phyloP scores from a whole-genome alignment of 2,329 filamentous ascomycete genomes.

The Aschersonia sp. region DNA sequence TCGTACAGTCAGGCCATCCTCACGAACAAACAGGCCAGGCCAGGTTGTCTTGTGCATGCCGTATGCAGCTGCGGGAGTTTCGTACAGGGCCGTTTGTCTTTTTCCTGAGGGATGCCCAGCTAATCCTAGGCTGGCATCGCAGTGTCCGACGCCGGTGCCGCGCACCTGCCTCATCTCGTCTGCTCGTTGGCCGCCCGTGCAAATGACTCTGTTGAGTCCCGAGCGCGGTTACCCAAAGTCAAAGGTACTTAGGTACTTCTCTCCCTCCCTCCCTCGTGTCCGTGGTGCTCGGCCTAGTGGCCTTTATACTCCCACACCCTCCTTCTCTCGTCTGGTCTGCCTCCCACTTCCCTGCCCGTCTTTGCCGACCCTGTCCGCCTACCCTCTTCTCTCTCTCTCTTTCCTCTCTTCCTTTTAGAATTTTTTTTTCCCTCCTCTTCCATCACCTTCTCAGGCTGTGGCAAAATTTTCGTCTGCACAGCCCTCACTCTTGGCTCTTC shows the following conservation, averaged over 20 bases:
- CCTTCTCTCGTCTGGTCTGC: conserved; percentile 3
- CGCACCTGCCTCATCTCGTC: background rate
- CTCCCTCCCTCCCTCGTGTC: conserved; percentile 4
- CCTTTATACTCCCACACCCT: conserved; percentile 8
- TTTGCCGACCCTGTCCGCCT: conserved; percentile 5
- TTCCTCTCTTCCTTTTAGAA: conserved; percentile 11
- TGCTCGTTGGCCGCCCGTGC: background rate
- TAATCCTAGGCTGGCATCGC: no score
- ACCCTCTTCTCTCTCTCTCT: conserved; percentile 6
- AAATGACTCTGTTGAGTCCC: background rate
- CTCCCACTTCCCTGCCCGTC: conserved; percentile 4
- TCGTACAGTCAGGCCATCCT: background rate
- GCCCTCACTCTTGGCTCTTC: background rate
- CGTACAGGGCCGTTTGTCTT: no score
- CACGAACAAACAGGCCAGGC: background rate
- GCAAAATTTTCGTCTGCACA: background rate
- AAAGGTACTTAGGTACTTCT: conserved; percentile 1
- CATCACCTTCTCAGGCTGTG: conserved; percentile 2
- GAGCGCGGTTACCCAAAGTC: conserved; percentile 2
- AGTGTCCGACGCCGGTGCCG: background rate
- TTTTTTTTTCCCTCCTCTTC: conserved; percentile 10
- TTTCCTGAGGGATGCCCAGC: no score
- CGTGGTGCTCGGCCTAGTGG: conserved; percentile 5
- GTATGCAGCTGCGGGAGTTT: no score
- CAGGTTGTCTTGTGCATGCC: background rate